Evolutionary conservation across 2,329 filamentous ascomycete genomes (phyloP).

Genomic region (Trichothecium sympodiale): DNA sequence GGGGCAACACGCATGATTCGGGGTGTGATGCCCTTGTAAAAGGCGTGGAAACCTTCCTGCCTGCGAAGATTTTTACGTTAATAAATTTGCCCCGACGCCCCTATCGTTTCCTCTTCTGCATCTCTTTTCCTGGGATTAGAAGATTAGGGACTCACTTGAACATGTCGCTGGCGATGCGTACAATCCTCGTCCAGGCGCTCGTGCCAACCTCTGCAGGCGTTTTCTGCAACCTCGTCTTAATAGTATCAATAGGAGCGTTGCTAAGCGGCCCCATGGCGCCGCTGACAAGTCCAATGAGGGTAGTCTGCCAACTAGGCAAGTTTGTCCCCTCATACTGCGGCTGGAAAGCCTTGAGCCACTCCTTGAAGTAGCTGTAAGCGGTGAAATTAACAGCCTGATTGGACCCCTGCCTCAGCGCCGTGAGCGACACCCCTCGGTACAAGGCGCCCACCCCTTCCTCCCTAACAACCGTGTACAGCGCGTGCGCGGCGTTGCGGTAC

Average conservation of each 20-base stretch:
- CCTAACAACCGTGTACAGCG: slow-evolving; percentile 74
- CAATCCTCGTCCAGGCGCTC: slow-evolving; percentile 69
- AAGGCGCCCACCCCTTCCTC: slow-evolving; percentile 84
- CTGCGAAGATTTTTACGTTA: slow-evolving; percentile 27
- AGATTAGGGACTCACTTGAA: slow-evolving; percentile 48
- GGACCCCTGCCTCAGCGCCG: slow-evolving; percentile 84
- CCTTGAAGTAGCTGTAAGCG: slow-evolving; percentile 89
- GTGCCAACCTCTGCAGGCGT: slow-evolving; percentile 73
- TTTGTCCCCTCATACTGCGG: slow-evolving; percentile 52
- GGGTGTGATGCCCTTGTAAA: slow-evolving; percentile 98
- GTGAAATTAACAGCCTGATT: slow-evolving; percentile 99
- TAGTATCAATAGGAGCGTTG: slow-evolving; percentile 97
- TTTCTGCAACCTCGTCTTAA: slow-evolving; percentile 94
- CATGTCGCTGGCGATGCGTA: slow-evolving; percentile 69
- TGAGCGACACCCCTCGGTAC: slow-evolving; percentile 89
- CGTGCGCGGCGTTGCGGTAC: slow-evolving; percentile 85
- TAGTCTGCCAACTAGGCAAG: slow-evolving; percentile 83
- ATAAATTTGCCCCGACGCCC: no score
- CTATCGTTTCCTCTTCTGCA: no score
- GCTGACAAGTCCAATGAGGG: slow-evolving; percentile 76
- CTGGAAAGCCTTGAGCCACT: slow-evolving; percentile 60
- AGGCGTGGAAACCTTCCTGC: slow-evolving; percentile 86
- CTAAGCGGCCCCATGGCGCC: slow-evolving; percentile 93
- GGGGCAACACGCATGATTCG: slow-evolving; percentile 95
- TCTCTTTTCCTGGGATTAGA: no score